These are phyloP conservation scores for Pseudogymnoascus pannorum DNA, from an alignment of 2,329 filamentous ascomycete genomes.

Conservation along the genomic window DNA sequence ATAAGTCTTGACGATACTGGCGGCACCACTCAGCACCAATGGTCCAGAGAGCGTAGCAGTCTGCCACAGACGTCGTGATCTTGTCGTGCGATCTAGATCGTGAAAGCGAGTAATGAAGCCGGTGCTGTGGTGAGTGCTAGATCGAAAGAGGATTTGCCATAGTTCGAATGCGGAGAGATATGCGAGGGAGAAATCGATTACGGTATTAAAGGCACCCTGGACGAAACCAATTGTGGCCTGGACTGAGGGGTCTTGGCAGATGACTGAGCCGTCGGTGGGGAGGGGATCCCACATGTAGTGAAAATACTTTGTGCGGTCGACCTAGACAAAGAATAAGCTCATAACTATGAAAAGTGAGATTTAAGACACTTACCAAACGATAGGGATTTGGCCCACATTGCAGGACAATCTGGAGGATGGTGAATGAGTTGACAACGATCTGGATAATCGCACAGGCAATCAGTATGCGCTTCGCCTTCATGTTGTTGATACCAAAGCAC, in stretches of 20 bases:
- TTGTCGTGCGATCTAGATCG: slow-evolving; percentile 26
- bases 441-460: slow-evolving; percentile 29
- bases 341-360: background rate
- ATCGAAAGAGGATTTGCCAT: slow-evolving; percentile 31
- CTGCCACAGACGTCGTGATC: slow-evolving; percentile 31
- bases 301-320: slow-evolving; percentile 28
- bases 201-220: slow-evolving; percentile 32
- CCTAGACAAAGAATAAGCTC: background rate
- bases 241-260: slow-evolving; percentile 28
- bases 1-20: slow-evolving; percentile 32
- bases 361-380: slow-evolving; percentile 16
- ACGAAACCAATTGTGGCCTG: slow-evolving; percentile 32
- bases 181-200: slow-evolving; percentile 30
- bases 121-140: slow-evolving; percentile 21
- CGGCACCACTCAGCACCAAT: slow-evolving; percentile 29
- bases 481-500: slow-evolving; percentile 29
- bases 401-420: slow-evolving; percentile 29
- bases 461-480: slow-evolving; percentile 26
- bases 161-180: slow-evolving; percentile 29
- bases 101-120: slow-evolving; percentile 26
- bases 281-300: slow-evolving; percentile 34
- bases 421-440: slow-evolving; percentile 29
- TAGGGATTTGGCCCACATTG: slow-evolving; percentile 32
- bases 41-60: slow-evolving; percentile 30
- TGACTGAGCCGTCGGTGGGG: slow-evolving; percentile 29